phyloP scores from a whole-genome alignment of 2,329 filamentous ascomycete genomes.

The Penicillium sp. region DNA sequence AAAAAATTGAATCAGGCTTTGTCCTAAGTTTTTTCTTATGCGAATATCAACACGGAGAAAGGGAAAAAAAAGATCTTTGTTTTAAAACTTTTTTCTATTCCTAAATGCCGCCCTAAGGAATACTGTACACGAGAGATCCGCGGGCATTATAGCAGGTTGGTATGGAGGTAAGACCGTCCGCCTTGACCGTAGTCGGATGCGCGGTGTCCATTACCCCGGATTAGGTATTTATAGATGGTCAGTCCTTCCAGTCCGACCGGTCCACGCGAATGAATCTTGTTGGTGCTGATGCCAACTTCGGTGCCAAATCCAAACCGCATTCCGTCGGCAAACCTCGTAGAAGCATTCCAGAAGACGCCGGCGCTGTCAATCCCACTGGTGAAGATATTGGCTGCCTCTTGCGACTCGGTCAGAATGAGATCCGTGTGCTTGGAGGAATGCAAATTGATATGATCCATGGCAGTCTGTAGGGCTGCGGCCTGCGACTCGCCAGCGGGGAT shows the following conservation, averaged over 20 bases:
- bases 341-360: slow-evolving; percentile 96
- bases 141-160: slow-evolving; percentile 41
- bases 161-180: slow-evolving; percentile 60
- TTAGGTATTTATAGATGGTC: slow-evolving; percentile 96
- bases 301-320: slow-evolving; percentile 98
- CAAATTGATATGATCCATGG: slow-evolving; percentile 84
- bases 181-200: slow-evolving; percentile 69
- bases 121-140: not conserved
- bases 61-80: slow-evolving; percentile 16
- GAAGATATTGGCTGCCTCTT: slow-evolving; percentile 73
- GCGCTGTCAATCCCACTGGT: slow-evolving; percentile 84
- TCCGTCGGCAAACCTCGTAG: slow-evolving; percentile 90
- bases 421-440: slow-evolving; percentile 96
- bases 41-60: slow-evolving; percentile 24
- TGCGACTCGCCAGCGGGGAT: slow-evolving; percentile 51
- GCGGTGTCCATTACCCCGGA: slow-evolving; percentile 81
- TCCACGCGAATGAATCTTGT: slow-evolving; percentile 94
- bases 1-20: slow-evolving; percentile 33
- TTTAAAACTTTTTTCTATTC: too few relatives aligned
- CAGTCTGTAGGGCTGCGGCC: slow-evolving; percentile 60
- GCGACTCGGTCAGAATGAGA: slow-evolving; percentile 74
- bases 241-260: slow-evolving; percentile 92
- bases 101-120: too few relatives aligned
- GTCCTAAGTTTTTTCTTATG: slow-evolving; percentile 29
- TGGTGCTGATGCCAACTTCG: slow-evolving; percentile 97